Conservation (phyloP, 805 yeast genomes). For the Lachancea meyersii region DNA sequence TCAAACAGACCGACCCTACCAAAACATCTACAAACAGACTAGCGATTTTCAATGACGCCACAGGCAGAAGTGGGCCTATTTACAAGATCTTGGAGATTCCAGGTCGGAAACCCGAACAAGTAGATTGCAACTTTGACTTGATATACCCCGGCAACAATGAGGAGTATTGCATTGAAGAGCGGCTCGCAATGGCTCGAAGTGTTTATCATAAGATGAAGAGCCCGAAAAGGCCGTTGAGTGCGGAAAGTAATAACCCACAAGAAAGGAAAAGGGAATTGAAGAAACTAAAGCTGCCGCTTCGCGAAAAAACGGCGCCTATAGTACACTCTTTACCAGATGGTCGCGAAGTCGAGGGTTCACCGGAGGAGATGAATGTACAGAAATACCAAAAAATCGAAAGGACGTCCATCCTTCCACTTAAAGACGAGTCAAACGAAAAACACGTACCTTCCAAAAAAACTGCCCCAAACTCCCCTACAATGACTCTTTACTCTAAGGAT, state of each 20-base stretch:
- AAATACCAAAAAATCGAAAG: constrained; percentile 20
- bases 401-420: constrained; percentile 42
- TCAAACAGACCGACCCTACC: constrained; percentile 36
- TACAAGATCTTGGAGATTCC: constrained; percentile 46
- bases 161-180: constrained; percentile 59
- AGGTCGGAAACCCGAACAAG: constrained; percentile 56
- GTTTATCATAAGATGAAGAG: constrained; percentile 12
- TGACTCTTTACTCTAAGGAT: constrained; percentile 67
- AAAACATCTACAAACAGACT: constrained; percentile 22
- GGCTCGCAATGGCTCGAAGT: constrained; percentile 48
- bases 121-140: constrained; percentile 54
- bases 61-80: constrained; percentile 35
- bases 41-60: constrained; percentile 37
- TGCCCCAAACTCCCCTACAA: constrained; percentile 61
- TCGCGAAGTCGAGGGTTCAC: background rate
- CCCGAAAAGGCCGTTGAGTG: constrained; percentile 1
- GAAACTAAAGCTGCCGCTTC: constrained; percentile 1
- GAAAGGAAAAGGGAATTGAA: background rate
- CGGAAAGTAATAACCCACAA: background rate
- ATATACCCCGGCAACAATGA: constrained; percentile 42
- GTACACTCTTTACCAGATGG: background rate
- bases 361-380: background rate
- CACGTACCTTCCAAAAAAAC: constrained; percentile 10
- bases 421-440: constrained; percentile 27
- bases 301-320: background rate